Percentiles rank a stretch among this genome's conserved stretches.
Conservation (phyloP, 805 yeast genomes). For the Saccharomycopsis amapae region DNA sequence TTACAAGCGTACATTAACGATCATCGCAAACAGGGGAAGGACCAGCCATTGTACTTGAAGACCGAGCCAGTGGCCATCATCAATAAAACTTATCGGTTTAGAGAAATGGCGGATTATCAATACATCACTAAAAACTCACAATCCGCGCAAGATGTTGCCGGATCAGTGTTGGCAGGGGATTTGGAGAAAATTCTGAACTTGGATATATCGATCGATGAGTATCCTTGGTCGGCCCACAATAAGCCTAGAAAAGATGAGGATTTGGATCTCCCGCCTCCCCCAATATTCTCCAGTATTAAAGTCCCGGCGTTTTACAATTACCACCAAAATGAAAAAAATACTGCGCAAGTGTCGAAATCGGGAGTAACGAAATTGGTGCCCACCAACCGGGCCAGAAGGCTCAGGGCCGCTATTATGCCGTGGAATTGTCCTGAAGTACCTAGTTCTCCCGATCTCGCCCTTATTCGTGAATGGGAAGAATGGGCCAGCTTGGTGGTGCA, state of each 20-base stretch:
- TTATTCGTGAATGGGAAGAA: slow-evolving; percentile 1
- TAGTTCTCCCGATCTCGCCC: background rate
- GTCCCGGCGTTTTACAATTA: slow-evolving; percentile 76
- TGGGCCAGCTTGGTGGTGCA: background rate
- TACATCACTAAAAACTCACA: slow-evolving; percentile 50
- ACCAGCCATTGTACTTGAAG: slow-evolving; percentile 37
- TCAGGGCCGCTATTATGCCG: slow-evolving; percentile 40
- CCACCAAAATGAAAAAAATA: slow-evolving; percentile 59
- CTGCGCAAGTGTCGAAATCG: slow-evolving; percentile 49
- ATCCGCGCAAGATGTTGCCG: slow-evolving; percentile 36
- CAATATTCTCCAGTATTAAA: slow-evolving; percentile 66
- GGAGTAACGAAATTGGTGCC: slow-evolving; percentile 44
- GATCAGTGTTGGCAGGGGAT: slow-evolving; percentile 38
- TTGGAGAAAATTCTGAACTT: slow-evolving; percentile 36
- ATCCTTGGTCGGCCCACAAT: slow-evolving; percentile 19
- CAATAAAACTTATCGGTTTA: slow-evolving; percentile 63
- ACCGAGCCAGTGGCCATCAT: slow-evolving; percentile 62
- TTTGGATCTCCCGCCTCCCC: slow-evolving; percentile 76
- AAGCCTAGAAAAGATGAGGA: slow-evolving; percentile 25
- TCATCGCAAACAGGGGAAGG: slow-evolving; percentile 4
- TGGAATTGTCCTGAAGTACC: slow-evolving; percentile 1
- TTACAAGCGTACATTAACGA: slow-evolving; percentile 11
- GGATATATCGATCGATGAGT: slow-evolving; percentile 24
- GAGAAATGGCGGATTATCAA: slow-evolving; percentile 88
- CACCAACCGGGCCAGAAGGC: slow-evolving; percentile 39